Evolutionary conservation across 2,329 filamentous ascomycete genomes (phyloP), one percentile per base, ranked within the genome.

Genomic region (Claviceps digitariae): DNA sequence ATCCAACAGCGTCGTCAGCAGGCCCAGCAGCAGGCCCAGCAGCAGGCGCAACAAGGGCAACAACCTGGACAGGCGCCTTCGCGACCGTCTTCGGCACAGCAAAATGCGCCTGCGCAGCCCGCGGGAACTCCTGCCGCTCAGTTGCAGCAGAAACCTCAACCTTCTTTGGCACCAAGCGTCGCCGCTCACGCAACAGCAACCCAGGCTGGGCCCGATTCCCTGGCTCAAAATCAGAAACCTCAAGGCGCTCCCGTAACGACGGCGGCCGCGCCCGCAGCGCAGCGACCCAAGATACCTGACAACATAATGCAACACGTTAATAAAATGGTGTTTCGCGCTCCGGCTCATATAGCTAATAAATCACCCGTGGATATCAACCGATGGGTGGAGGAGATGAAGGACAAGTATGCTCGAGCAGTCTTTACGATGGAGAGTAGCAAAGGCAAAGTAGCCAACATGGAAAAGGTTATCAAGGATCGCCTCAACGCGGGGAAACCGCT

Each of bases 351-450:
- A 0, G 61, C 65, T 0, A 70, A 74, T 17, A 74, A 73, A 55
- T 60, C 65, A 17, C 66, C 69, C 3, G 66, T 68, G 0, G 70
- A 75, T n/a, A 67, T 70, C 4, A 67, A 69, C 1, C 75, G 76
- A 56, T 79, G 74, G 74, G 61, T 74, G 2, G 66, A 72, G 8
- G 72, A 77, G 1, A 66, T 72, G 34, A 77, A 72, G 58, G 64
- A 68, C 0, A 70, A 69, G 52, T 78, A 80, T 54, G 66, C 68
- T 0, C 66, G 72, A 41, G 76, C 74, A 0, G 62, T 81, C 6
- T 64, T 73, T 57, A 68, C 71, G 2, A 78, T 81, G 69, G 77
- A 80, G 40, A 66, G 58, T 10, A 66, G 69, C 3, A 70, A 72
- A 12, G 60, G 57, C n/a, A 67, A 69, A 48, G 61, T 77, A 4